phyloP scores from a whole-genome alignment of 805 yeast genomes.

The Pichia thaimueangensis region DNA sequence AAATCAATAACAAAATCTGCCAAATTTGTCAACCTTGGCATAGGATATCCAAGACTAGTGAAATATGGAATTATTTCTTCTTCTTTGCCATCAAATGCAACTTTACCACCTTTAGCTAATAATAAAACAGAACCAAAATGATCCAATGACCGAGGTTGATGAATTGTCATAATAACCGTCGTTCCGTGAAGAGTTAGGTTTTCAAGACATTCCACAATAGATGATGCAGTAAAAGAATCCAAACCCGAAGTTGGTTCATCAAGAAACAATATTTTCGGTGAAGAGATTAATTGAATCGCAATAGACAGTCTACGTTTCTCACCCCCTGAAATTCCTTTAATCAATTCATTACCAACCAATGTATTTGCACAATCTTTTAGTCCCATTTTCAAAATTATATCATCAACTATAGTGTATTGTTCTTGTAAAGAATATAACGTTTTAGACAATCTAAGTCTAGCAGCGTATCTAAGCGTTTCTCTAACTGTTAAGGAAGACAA shows the following conservation, averaged over 20 bases:
- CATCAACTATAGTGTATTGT: constrained; percentile 43
- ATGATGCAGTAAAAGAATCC: constrained; percentile 70
- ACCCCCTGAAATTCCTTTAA: constrained; percentile 68
- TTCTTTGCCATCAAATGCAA: constrained; percentile 60
- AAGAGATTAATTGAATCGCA: constrained; percentile 68
- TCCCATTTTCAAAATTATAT: constrained; percentile 61
- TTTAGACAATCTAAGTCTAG: constrained; percentile 54
- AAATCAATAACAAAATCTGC: constrained; percentile 74
- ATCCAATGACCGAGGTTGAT: constrained; percentile 70
- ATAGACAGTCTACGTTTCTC: constrained; percentile 81
- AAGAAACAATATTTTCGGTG: constrained; percentile 62
- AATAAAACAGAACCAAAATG: constrained; percentile 67
- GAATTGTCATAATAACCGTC: constrained; percentile 71
- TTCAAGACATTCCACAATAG: constrained; percentile 56
- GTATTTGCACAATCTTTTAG: constrained; percentile 72
- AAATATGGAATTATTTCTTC: constrained; percentile 43
- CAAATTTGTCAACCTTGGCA: constrained; percentile 58
- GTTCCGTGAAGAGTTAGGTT: constrained; percentile 52
- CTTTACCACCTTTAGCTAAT: constrained; percentile 66
- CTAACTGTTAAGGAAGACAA: constrained; percentile 67
- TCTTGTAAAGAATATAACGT: constrained; percentile 31
- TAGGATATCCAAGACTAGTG: constrained; percentile 39
- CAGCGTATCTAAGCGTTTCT: constrained; percentile 71
- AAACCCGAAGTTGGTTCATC: constrained; percentile 92
- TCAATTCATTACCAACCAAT: constrained; percentile 52